phyloP scores from a whole-genome alignment of 768 basidiomycete species.

The Psilocybe cubensis region DNA sequence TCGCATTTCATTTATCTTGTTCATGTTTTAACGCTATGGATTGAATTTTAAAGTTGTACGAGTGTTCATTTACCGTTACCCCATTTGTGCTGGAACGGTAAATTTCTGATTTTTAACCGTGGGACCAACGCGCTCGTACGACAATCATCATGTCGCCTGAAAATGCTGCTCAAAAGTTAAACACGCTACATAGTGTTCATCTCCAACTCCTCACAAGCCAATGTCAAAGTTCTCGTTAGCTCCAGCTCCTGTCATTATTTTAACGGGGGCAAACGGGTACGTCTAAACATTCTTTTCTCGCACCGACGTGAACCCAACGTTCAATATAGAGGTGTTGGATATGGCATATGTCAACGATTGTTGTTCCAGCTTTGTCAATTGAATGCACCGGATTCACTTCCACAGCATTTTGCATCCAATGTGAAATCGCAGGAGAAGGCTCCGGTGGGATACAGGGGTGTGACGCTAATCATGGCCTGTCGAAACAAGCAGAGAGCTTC shows the following conservation, averaged over 20 bases:
- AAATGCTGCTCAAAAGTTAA: background rate
- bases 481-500: constrained; percentile 67
- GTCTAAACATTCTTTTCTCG: constrained; percentile 15
- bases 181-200: background rate
- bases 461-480: constrained; percentile 84
- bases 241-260: constrained; percentile 54
- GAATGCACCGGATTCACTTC: constrained; percentile 53
- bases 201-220: background rate
- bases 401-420: constrained; percentile 43
- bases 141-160: background rate
- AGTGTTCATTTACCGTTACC: background rate
- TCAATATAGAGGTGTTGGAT: constrained; percentile 72
- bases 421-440: constrained; percentile 17
- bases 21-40: background rate
- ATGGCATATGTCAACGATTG: constrained; percentile 81
- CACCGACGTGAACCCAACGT: background rate
- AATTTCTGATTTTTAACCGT: background rate
- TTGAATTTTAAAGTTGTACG: background rate
- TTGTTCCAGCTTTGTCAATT: constrained; percentile 64
- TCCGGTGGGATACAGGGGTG: constrained; percentile 43
- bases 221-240: constrained; percentile 14
- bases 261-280: constrained; percentile 75
- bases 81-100: no score
- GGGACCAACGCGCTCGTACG: background rate
- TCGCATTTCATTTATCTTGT: constrained; percentile 11